Percentiles rank a stretch among this genome's conserved stretches.
Conservation (phyloP, 2,329 filamentous ascomycete genomes). For the Davidsoniella eucalypti region DNA sequence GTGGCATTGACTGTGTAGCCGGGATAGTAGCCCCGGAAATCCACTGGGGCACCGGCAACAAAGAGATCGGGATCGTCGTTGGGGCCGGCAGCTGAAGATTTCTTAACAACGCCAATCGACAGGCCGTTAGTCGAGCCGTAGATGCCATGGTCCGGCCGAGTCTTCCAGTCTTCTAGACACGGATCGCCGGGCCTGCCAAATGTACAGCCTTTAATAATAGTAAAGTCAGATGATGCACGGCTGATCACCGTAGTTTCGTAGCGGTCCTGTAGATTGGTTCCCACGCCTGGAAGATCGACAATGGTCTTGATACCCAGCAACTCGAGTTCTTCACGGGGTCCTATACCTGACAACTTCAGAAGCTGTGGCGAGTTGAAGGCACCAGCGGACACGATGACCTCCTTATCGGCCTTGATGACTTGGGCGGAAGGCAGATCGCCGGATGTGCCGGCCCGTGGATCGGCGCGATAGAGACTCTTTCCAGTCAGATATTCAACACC, state of each 20-base stretch:
- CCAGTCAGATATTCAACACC: conserved; percentile 21
- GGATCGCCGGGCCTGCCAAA: conserved; percentile 9
- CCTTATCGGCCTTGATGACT: conserved; percentile 20
- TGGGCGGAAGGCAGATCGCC: conserved; percentile 5
- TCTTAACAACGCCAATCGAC: conserved; percentile 13
- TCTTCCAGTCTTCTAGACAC: neutral
- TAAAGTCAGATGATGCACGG: neutral
- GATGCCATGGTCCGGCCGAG: neutral
- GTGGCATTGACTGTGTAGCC: conserved; percentile 31
- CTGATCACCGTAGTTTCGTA: conserved; percentile 24
- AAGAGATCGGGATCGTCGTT: conserved; percentile 32
- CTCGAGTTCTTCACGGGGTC: conserved; percentile 25
- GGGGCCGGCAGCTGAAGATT: neutral
- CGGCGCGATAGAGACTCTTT: conserved; percentile 14
- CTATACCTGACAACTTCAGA: conserved; percentile 34
- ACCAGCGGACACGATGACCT: conserved; percentile 35
- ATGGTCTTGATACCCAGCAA: conserved; percentile 28
- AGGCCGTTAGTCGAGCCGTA: conserved; percentile 11
- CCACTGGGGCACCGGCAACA: conserved; percentile 35
- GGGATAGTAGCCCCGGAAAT: conserved; percentile 39
- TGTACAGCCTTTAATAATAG: neutral
- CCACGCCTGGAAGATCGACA: conserved; percentile 29
- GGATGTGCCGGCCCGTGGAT: conserved; percentile 23
- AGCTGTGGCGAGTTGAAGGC: conserved; percentile 34
- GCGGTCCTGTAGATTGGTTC: conserved; percentile 31